Evolutionary conservation across 495 filamentous ascomycete genomes (phyloP).

Genomic region (Penicillium macrosclerotiorum): DNA sequence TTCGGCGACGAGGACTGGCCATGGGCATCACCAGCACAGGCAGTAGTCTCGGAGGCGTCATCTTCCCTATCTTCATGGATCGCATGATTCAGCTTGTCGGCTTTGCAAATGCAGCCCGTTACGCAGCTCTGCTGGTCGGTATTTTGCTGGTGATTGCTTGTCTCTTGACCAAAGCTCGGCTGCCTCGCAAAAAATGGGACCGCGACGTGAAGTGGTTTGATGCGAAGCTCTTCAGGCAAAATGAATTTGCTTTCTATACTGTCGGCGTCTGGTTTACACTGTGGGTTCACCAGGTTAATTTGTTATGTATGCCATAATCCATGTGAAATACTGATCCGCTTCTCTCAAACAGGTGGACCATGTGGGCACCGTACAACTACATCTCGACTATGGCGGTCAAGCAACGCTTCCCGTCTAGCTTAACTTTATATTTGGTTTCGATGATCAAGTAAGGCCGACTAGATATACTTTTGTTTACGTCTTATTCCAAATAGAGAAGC

Average conservation of each 20-base stretch:
- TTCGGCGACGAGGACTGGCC: slow-evolving; percentile 30
- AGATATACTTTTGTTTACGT: neutral
- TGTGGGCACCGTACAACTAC: slow-evolving; percentile 32
- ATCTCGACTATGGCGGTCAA: slow-evolving; percentile 22
- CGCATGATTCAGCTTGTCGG: neutral
- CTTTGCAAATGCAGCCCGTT: too few relatives aligned
- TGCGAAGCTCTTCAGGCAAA: slow-evolving; percentile 1
- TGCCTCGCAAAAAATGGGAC: slow-evolving; percentile 6
- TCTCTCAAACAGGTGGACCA: slow-evolving; percentile 26
- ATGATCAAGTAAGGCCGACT: slow-evolving; percentile 23
- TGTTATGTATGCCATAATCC: too few relatives aligned
- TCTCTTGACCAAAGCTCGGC: neutral
- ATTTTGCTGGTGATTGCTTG: too few relatives aligned
- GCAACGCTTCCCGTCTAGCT: slow-evolving; percentile 15
- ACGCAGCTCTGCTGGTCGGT: too few relatives aligned
- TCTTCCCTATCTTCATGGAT: slow-evolving; percentile 27
- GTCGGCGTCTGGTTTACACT: slow-evolving; percentile 27
- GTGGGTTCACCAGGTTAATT: slow-evolving; percentile 3
- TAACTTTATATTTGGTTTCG: slow-evolving; percentile 32
- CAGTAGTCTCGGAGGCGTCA: slow-evolving; percentile 33
- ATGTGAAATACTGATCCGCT: too few relatives aligned
- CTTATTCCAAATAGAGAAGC: neutral
- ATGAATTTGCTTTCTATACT: slow-evolving; percentile 25
- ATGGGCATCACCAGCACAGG: slow-evolving; percentile 30
- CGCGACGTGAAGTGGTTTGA: slow-evolving; percentile 1